Base-by-base conservation (phyloP, 768 basidiomycete genomes). In the Terana coerulea region DNA sequence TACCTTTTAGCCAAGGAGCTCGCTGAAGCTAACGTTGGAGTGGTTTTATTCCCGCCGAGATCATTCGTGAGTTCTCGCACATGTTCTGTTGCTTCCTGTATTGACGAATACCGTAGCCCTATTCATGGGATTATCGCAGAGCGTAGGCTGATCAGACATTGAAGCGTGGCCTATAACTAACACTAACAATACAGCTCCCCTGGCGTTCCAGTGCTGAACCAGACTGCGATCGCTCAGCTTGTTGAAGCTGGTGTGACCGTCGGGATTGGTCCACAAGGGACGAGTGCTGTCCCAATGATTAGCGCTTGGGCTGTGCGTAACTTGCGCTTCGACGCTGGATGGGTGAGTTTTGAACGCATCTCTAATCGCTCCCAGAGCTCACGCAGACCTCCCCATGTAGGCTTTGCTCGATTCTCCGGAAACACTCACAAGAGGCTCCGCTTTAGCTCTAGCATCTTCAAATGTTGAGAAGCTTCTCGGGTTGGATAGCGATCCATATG, bases 1-100 rank as follows among this genome's bases (percentile, higher is more conserved):
- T 74, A 83, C 63, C 66, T 86, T 2, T 67, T 92, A 12, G 88
- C 87, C 0, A 63, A 75, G 2, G 76, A 88, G 45, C 78, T 91
- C 28, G 78, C 76, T 1, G 60, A 67, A 22, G 84, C 84, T 0
- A 71, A 74, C 10, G 77, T 93, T 2, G 84, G 84, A 36, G 86
- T 92, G 15, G 76, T 94, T 24, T 68, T 93, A 19, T 72, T 77
- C 0, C 79, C 79, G 4, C 67, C 81, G 1, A 70, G 88, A 34
- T 79, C 86, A 0, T 86, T 75, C 67, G 54, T 53, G n/a, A 44
- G 51, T 30, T 21, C 21, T n/a, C 6, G 4, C 6, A 22, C 39
- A 22, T 40, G 30, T 5, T 5, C 24, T 3, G 31, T 28, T 25
- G 3, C 22, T 26, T 26, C 42, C 19, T 14, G 10, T 17, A 28